Conservation (phyloP, 208 protist species). For the Porcisia hertigi region DNA sequence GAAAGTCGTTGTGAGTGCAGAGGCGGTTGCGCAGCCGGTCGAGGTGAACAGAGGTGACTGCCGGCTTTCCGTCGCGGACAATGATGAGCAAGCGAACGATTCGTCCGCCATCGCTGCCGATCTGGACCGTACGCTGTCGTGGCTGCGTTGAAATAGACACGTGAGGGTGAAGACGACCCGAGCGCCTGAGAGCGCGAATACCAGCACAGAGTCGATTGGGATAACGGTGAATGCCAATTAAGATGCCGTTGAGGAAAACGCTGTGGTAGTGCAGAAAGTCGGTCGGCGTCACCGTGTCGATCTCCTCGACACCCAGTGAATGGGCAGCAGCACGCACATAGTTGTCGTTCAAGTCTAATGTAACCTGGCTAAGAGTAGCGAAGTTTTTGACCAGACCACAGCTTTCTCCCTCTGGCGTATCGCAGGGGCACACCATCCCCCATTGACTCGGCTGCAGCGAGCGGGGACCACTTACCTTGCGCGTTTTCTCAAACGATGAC, state of each 20-base stretch:
- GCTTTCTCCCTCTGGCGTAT: constrained; percentile 98
- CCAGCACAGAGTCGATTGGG: constrained; percentile 75
- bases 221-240: constrained; percentile 89
- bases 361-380: constrained; percentile 98
- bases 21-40: constrained; percentile 51
- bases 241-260: constrained; percentile 83
- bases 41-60: constrained; percentile 63
- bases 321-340: constrained; percentile 74
- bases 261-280: constrained; percentile 77
- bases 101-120: constrained; percentile 88
- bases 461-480: constrained; percentile 96
- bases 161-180: constrained; percentile 81
- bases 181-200: constrained; percentile 72
- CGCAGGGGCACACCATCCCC: constrained; percentile 99
- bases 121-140: constrained; percentile 77
- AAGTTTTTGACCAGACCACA: constrained; percentile 99
- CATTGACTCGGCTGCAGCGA: constrained; percentile 98
- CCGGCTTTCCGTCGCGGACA: constrained; percentile 58
- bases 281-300: constrained; percentile 67
- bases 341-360: constrained; percentile 94
- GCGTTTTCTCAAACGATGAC: constrained; percentile 99
- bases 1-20: constrained; percentile 88
- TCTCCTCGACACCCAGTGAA: constrained; percentile 84
- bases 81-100: constrained; percentile 82
- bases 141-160: constrained; percentile 84